These are phyloP conservation scores for Paraphoma sp. DNA, from an alignment of 2,329 filamentous ascomycete genomes.

Conservation along the genomic window DNA sequence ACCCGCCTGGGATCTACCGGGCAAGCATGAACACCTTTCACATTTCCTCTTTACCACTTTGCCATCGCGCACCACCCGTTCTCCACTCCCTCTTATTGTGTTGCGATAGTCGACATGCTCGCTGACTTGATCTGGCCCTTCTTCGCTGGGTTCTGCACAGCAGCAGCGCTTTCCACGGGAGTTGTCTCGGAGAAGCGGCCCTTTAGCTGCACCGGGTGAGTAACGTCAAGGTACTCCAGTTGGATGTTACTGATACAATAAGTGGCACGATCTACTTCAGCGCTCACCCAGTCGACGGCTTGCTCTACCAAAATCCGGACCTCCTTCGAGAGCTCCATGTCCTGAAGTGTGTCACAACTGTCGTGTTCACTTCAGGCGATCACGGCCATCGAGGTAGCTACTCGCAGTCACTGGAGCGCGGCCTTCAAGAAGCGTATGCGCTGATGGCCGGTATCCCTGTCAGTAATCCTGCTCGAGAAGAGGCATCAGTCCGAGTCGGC, in stretches of 20 bases:
- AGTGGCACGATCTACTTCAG: slow-evolving; percentile 38
- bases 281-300: slow-evolving; percentile 32
- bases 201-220: slow-evolving; percentile 18
- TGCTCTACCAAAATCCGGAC: slow-evolving; percentile 39
- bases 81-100: too few relatives aligned
- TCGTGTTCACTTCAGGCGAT: slow-evolving; percentile 34
- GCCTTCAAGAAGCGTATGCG: slow-evolving; percentile 29
- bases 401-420: slow-evolving; percentile 22
- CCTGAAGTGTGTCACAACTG: slow-evolving; percentile 32
- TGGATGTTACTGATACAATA: slow-evolving; percentile 1
- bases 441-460: slow-evolving; percentile 22
- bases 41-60: neutral
- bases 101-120: neutral
- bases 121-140: neutral
- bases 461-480: slow-evolving; percentile 9
- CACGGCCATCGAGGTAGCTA: slow-evolving; percentile 22
- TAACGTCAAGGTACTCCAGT: too few relatives aligned
- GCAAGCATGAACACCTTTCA: neutral
- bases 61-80: too few relatives aligned
- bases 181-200: neutral
- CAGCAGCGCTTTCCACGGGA: neutral
- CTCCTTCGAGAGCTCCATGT: slow-evolving; percentile 36
- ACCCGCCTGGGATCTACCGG: too few relatives aligned
- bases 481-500: slow-evolving; percentile 12
- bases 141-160: slow-evolving; percentile 2